phyloP scores from a whole-genome alignment of 1,284 basidiomycete genomes.

The Coniferiporia weirii region DNA sequence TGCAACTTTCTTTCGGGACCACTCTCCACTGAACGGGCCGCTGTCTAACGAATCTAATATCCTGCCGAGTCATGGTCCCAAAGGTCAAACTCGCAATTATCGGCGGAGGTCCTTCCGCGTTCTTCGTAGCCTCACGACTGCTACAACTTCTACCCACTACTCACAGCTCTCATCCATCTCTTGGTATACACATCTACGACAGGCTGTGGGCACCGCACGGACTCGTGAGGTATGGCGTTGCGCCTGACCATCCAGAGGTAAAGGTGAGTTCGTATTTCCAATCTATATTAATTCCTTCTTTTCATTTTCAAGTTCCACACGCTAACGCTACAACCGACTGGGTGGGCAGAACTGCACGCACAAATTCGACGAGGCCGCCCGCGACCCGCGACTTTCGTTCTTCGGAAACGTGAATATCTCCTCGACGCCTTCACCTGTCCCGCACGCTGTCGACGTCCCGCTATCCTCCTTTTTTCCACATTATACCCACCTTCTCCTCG shows the following conservation, averaged over 20 bases:
- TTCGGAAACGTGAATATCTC: slow-evolving; percentile 90
- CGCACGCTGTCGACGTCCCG: slow-evolving; percentile 50
- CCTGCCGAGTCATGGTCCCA: neutral
- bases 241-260: slow-evolving; percentile 98
- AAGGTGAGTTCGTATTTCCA: slow-evolving; percentile 53
- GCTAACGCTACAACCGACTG: neutral
- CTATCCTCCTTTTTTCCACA: slow-evolving; percentile 52
- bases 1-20: too few relatives aligned
- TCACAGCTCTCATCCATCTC: slow-evolving; percentile 32
- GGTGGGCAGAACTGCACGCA: slow-evolving; percentile 84
- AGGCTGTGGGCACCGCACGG: slow-evolving; percentile 93
- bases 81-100: slow-evolving; percentile 71
- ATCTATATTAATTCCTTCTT: too few relatives aligned
- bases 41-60: neutral
- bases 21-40: too few relatives aligned
- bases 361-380: slow-evolving; percentile 81
- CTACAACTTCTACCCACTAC: slow-evolving; percentile 54
- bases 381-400: slow-evolving; percentile 76
- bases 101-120: slow-evolving; percentile 90
- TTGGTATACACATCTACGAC: slow-evolving; percentile 88
- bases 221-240: slow-evolving; percentile 93
- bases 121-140: slow-evolving; percentile 87
- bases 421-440: slow-evolving; percentile 33
- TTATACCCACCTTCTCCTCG: slow-evolving; percentile 81
- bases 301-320: too few relatives aligned